Evolutionary conservation across 169 alveolate genomes (phyloP).

Genomic region (Eimeria tenella): DNA sequence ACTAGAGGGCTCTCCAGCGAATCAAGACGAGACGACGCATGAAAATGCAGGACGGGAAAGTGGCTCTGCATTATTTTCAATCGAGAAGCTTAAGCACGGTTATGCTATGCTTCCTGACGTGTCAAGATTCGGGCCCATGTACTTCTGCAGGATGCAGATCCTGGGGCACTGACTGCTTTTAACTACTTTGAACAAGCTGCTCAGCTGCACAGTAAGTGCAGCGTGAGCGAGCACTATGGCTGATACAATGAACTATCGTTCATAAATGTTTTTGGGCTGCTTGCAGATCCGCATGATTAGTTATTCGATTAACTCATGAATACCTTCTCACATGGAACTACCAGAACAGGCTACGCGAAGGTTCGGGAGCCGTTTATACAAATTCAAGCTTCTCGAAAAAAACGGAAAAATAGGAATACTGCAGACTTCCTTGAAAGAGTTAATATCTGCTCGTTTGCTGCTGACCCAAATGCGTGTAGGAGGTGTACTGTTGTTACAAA

Average conservation of each 20-base stretch:
- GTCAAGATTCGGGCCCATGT: constrained; percentile 67
- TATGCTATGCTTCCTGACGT: constrained; percentile 66
- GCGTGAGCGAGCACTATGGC: no score
- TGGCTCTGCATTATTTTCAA: constrained; percentile 5
- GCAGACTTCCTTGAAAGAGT: no score
- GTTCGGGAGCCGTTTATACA: no score
- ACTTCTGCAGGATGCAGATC: constrained; percentile 69
- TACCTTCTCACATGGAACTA: no score
- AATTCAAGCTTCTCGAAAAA: no score
- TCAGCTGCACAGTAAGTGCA: background rate
- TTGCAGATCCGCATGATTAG: no score
- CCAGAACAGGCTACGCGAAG: no score
- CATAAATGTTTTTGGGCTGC: no score
- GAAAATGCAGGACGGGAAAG: background rate
- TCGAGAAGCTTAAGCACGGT: constrained; percentile 51
- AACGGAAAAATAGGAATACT: no score
- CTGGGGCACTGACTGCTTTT: background rate
- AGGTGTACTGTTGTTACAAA: background rate
- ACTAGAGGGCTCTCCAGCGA: background rate
- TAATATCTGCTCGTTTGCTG: background rate
- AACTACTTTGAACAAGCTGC: background rate
- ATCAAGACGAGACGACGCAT: background rate
- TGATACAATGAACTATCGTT: no score
- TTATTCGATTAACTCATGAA: no score
- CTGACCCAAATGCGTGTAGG: background rate